phyloP scores from a whole-genome alignment of 768 basidiomycete species.

The Hemileccinum rubropunctum region DNA sequence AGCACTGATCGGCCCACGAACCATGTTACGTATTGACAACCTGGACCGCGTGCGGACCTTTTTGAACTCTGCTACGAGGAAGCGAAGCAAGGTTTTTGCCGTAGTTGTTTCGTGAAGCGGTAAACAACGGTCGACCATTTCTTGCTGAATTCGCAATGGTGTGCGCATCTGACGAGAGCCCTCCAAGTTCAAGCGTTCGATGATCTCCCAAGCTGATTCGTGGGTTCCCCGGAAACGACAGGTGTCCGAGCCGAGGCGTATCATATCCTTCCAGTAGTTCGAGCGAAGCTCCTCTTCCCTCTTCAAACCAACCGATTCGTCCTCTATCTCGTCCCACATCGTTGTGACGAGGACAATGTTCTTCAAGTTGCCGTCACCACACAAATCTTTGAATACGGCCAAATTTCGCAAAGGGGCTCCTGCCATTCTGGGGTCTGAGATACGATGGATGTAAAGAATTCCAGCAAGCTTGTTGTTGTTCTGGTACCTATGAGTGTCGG shows the following conservation, averaged over 20 bases:
- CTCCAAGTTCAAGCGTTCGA: neutral
- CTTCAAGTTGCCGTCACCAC: constrained; percentile 9
- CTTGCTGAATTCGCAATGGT: constrained; percentile 13
- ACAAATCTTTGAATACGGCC: constrained; percentile 7
- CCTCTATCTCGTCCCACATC: constrained; percentile 16
- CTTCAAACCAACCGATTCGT: neutral
- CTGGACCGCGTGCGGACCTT: too few relatives aligned
- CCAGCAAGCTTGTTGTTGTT: constrained; percentile 5
- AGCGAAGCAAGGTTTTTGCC: too few relatives aligned
- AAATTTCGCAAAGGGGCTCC: constrained; percentile 12
- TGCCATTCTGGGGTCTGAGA: constrained; percentile 8
- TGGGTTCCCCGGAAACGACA: constrained; percentile 8
- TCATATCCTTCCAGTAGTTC: constrained; percentile 16
- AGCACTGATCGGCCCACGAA: too few relatives aligned
- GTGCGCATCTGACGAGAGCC: neutral
- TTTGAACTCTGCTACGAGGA: too few relatives aligned
- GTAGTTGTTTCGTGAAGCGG: too few relatives aligned
- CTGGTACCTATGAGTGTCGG: neutral
- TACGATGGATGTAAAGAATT: constrained; percentile 14
- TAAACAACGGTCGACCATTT: constrained; percentile 12
- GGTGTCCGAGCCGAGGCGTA: neutral
- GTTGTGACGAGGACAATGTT: constrained; percentile 17
- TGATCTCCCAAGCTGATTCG: constrained; percentile 14
- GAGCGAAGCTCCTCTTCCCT: constrained; percentile 14
- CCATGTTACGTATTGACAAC: too few relatives aligned